Percentiles rank a stretch among this genome's conserved stretches.
phyloP scores from a whole-genome alignment of 2,329 filamentous ascomycete genomes.

The Colletotrichum somersetense region DNA sequence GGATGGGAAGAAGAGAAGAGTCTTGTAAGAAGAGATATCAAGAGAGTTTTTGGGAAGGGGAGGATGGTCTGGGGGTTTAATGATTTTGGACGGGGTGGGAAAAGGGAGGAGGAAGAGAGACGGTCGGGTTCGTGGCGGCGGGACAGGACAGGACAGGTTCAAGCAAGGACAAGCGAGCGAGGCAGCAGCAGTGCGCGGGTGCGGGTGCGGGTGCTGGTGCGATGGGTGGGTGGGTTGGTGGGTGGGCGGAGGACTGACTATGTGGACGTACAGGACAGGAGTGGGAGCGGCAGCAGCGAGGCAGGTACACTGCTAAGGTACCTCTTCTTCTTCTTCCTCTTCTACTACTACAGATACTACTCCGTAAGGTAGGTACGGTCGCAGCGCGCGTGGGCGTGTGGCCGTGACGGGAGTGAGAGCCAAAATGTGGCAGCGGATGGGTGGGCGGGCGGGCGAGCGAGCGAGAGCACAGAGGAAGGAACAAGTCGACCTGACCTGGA shows the following conservation, averaged over 20 bases:
- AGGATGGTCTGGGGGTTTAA: slow-evolving; percentile 57
- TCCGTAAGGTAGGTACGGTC: background rate
- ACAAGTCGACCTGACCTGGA: slow-evolving; percentile 1
- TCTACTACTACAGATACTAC: no score
- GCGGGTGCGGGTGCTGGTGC: slow-evolving; percentile 14
- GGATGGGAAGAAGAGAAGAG: slow-evolving; percentile 54
- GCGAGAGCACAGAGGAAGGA: slow-evolving; percentile 32
- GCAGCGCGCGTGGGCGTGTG: slow-evolving; percentile 38
- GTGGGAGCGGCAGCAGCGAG: slow-evolving; percentile 27
- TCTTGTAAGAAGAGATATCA: slow-evolving; percentile 56
- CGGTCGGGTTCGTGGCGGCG: slow-evolving; percentile 21
- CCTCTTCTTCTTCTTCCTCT: no score
- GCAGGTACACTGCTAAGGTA: slow-evolving; percentile 21
- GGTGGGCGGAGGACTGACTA: slow-evolving; percentile 3
- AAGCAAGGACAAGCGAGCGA: slow-evolving; percentile 11
- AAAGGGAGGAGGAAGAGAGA: slow-evolving; percentile 45
- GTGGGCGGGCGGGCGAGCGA: slow-evolving; percentile 3
- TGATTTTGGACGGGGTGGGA: slow-evolving; percentile 51
- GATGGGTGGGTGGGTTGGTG: background rate
- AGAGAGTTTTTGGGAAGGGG: slow-evolving; percentile 53
- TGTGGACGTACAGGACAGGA: slow-evolving; percentile 11
- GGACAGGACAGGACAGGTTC: slow-evolving; percentile 1
- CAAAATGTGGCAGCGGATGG: slow-evolving; percentile 38
- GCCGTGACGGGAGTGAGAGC: slow-evolving; percentile 27
- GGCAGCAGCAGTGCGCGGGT: slow-evolving; percentile 14